Conservation (phyloP, 495 filamentous ascomycete genomes). For the Daldinia concentrica region DNA sequence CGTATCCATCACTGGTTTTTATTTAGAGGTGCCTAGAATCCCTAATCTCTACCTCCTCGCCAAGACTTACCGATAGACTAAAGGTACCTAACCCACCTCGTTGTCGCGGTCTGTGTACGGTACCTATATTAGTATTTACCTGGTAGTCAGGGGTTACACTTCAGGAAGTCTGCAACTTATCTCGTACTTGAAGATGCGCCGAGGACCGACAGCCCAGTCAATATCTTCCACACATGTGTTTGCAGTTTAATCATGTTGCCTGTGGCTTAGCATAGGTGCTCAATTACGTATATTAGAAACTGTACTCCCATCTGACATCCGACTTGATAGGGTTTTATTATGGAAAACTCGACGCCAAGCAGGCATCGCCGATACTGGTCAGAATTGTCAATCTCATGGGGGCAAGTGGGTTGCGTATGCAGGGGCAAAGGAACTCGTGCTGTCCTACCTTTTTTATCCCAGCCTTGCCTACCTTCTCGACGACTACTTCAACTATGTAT, state of each 20-base stretch:
- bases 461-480: slow-evolving; percentile 5
- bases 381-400: slow-evolving; percentile 40
- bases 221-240: neutral
- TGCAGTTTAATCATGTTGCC: neutral
- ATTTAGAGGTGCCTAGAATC: slow-evolving; percentile 32
- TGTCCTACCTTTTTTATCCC: slow-evolving; percentile 16
- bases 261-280: slow-evolving; percentile 15
- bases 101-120: neutral
- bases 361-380: slow-evolving; percentile 45
- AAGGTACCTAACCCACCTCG: slow-evolving; percentile 17
- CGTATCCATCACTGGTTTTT: slow-evolving; percentile 12
- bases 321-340: slow-evolving; percentile 10
- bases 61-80: slow-evolving; percentile 25
- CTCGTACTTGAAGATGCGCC: slow-evolving; percentile 3
- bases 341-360: slow-evolving; percentile 43
- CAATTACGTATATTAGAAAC: slow-evolving; percentile 32
- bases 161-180: neutral
- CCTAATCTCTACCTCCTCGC: slow-evolving; percentile 13
- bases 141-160: slow-evolving; percentile 5
- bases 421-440: slow-evolving; percentile 37
- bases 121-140: slow-evolving; percentile 6
- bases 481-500: neutral
- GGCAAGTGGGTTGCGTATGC: slow-evolving; percentile 48
- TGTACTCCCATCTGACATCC: slow-evolving; percentile 7
- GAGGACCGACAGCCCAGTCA: neutral